Conservation (phyloP, 2,329 filamentous ascomycete genomes). For the Fusarium sororula region DNA sequence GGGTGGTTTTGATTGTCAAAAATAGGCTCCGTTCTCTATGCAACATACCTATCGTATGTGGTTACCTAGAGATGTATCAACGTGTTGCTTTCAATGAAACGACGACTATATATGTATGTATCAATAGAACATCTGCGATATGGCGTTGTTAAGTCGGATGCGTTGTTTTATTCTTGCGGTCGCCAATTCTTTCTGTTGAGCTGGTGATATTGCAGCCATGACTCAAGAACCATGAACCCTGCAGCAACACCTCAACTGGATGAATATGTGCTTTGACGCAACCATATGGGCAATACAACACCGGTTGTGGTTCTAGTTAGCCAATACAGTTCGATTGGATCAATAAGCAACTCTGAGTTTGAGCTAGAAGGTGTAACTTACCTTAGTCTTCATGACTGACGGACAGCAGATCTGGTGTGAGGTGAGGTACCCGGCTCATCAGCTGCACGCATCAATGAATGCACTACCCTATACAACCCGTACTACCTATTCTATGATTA, state of each 20-base stretch:
- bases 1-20: background rate
- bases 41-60: background rate
- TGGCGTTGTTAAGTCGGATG: background rate
- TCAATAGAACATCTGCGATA: background rate
- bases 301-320: background rate
- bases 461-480: background rate
- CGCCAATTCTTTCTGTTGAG: background rate
- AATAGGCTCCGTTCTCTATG: background rate
- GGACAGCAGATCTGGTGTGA: background rate
- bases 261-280: conserved; percentile 17
- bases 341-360: background rate
- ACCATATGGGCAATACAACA: background rate
- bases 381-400: background rate
- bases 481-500: no score
- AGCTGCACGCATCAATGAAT: background rate
- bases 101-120: background rate
- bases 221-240: conserved; percentile 21
- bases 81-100: background rate
- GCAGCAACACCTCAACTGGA: background rate
- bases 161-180: background rate
- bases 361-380: background rate
- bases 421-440: background rate
- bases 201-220: background rate
- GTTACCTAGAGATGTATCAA: background rate
- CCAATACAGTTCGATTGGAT: background rate